Conservation (phyloP, 495 filamentous ascomycete genomes). For the Hapsidospora chrysogenum region DNA sequence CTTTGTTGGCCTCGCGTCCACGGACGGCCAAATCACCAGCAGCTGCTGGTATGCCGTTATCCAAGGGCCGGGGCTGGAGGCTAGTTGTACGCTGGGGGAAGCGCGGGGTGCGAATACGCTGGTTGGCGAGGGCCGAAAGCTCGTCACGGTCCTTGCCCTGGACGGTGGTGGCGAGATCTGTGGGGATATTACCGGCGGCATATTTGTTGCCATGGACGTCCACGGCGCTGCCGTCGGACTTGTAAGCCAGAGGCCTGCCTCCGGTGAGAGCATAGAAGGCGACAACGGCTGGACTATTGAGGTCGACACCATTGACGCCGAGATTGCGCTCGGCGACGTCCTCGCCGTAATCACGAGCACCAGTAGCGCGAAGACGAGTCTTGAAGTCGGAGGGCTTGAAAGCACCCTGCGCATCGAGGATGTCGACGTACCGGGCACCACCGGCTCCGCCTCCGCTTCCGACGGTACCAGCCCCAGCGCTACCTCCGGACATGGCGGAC, state of each 20-base stretch:
- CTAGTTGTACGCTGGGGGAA: background rate
- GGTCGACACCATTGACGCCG: constrained; percentile 14
- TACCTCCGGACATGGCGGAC: background rate
- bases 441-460: too few species aligned
- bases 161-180: background rate
- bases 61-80: background rate
- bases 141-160: background rate
- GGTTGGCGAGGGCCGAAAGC: background rate
- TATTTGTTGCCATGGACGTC: background rate
- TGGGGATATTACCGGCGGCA: background rate
- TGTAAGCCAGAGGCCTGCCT: background rate
- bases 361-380: constrained; percentile 25
- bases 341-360: constrained; percentile 32
- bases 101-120: background rate
- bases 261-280: constrained; percentile 12
- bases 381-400: constrained; percentile 26
- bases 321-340: constrained; percentile 40
- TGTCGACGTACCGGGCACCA: constrained; percentile 15
- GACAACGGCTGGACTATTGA: constrained; percentile 12
- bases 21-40: too few species aligned
- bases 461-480: too few species aligned
- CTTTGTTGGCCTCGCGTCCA: background rate
- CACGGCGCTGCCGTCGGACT: background rate
- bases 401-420: constrained; percentile 33
- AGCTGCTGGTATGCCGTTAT: too few species aligned